These are phyloP conservation scores for Alternaria hordeiaustralica DNA, from an alignment of 2,329 filamentous ascomycete species.

Conservation along the genomic window DNA sequence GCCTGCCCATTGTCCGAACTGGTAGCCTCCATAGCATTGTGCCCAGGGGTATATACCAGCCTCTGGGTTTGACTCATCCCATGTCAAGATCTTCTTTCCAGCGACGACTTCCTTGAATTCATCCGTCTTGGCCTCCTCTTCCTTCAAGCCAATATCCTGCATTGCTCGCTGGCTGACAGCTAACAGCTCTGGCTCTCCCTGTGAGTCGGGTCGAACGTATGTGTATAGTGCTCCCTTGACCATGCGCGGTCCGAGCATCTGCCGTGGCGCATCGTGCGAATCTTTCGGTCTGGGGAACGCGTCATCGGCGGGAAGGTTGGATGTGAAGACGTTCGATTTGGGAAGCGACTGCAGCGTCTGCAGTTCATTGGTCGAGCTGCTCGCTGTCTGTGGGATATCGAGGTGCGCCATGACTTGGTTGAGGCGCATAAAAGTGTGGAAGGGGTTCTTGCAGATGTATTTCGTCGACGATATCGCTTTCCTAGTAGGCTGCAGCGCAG, in stretches of 20 bases:
- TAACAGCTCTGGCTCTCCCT: conserved; percentile 77
- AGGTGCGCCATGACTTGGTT: conserved; percentile 55
- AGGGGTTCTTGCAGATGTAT: conserved; percentile 6
- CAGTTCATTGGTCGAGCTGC: conserved; percentile 12
- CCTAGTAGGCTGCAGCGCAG: conserved; percentile 10
- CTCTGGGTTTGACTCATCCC: conserved; percentile 64
- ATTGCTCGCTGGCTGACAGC: conserved; percentile 81
- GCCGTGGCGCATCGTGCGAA: conserved; percentile 81
- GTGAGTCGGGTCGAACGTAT: conserved; percentile 81
- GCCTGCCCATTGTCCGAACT: conserved; percentile 84
- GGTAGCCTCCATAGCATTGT: conserved; percentile 89
- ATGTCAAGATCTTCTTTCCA: conserved; percentile 83
- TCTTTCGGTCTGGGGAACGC: conserved; percentile 78
- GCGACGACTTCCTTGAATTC: conserved; percentile 80
- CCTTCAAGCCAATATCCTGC: conserved; percentile 76
- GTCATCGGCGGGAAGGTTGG: conserved; percentile 75
- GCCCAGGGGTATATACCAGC: conserved; percentile 91
- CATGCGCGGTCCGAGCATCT: conserved; percentile 77
- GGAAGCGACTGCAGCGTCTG: conserved; percentile 60
- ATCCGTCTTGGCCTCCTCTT: conserved; percentile 70
- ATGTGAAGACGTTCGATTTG: conserved; percentile 70
- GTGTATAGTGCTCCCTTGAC: conserved; percentile 88
- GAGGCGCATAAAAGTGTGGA: conserved; percentile 42
- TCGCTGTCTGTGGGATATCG: conserved; percentile 34
- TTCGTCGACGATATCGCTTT: conserved; percentile 3